Evolutionary conservation across 1,284 basidiomycete species (phyloP), one percentile per base, ranked within the genome.

Genomic region (Bondarzewia mesenterica): DNA sequence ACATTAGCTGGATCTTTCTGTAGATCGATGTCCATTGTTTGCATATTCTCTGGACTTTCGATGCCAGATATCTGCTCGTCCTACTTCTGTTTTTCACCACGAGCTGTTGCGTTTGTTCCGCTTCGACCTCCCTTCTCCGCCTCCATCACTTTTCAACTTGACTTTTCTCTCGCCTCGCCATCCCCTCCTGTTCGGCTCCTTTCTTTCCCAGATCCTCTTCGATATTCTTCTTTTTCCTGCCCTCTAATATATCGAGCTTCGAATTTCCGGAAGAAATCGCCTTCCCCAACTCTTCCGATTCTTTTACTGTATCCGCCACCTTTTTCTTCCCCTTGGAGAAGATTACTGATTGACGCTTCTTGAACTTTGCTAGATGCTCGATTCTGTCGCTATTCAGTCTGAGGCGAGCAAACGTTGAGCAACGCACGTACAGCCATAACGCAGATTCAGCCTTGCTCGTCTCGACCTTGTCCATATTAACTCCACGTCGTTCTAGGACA

Each of bases 381-480:
- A 77, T 71, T 2, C 75, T 77, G 50, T 6, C 8, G 2, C 42
- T 10, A 18, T 27, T 15, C 4, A n/a, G 38, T 10, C 32, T 40
- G 21, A 22, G n/a, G 21, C 3, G 21, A 22, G 10, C 7, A 14
- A 27, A 29, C 32, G 4, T n/a, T 16, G 22, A 37, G 1, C 5
- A 21, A 25, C 12, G 7, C 6, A 61, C 70, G 54, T 57, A 78
- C 75, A 75, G 72, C 76, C 76, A 79, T 15, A 81, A 61, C 2
- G 74, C 72, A 7, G 69, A 59, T 57, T 79, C 79, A 25, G 79
- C 80, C 62, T 79, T 82, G 52, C 72, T 78, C 20, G 80, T 71
- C 53, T 77, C 70, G 2, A 81, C 76, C 55, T 80, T 78, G 46
- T 66, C 68, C 67, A 86, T 74, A 58, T 87, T 81, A 0, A 81